Percentiles rank a stretch among this genome's conserved stretches.
Conservation (phyloP, 108 stramenopile genomes). For the Cyclotella cryptica region DNA sequence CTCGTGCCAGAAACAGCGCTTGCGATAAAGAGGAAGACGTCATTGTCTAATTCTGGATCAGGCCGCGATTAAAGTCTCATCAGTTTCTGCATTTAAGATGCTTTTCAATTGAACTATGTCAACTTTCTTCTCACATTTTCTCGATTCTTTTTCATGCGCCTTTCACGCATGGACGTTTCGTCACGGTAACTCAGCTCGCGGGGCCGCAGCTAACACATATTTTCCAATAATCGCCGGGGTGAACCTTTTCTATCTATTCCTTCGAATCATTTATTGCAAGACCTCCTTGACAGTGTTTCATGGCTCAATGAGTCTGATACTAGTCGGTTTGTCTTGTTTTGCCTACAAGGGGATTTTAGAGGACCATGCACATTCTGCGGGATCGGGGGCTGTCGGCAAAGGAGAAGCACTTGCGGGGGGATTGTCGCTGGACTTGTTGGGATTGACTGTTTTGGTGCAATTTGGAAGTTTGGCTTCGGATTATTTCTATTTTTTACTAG, state of each 20-base stretch:
- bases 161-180: neutral
- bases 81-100: too few species aligned
- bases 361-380: slow-evolving; percentile 40
- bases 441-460: slow-evolving; percentile 57
- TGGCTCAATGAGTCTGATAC: slow-evolving; percentile 25
- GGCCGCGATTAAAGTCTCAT: neutral
- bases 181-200: slow-evolving; percentile 38
- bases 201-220: slow-evolving; percentile 56
- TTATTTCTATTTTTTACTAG: slow-evolving; percentile 56
- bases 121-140: too few species aligned
- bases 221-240: slow-evolving; percentile 51
- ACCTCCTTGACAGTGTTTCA: slow-evolving; percentile 31
- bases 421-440: slow-evolving; percentile 63
- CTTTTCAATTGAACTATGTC: too few species aligned
- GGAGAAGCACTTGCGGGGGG: slow-evolving; percentile 61
- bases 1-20: too few species aligned
- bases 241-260: slow-evolving; percentile 54
- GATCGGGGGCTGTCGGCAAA: neutral
- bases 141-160: too few species aligned
- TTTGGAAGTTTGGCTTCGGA: slow-evolving; percentile 52
- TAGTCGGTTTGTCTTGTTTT: slow-evolving; percentile 43
- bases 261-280: slow-evolving; percentile 35
- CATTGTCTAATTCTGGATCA: neutral
- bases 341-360: slow-evolving; percentile 66
- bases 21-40: neutral